Conservation (phyloP, 73 alveolate species). For the Paramecium octaurelia region DNA sequence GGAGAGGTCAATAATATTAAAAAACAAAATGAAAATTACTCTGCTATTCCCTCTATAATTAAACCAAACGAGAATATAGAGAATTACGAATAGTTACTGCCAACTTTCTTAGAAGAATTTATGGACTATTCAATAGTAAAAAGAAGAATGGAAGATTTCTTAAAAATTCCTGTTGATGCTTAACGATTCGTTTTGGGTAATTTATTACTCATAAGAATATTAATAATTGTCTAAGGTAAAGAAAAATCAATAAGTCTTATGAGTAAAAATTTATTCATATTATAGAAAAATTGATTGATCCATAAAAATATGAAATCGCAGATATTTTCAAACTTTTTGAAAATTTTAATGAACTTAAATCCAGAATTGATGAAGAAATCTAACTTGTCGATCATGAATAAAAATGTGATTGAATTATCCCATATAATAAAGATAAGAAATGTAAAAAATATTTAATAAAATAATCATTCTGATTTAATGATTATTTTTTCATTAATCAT, state of each 20-base stretch:
- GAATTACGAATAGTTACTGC: neutral
- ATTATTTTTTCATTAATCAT: no score
- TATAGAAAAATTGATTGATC: constrained; percentile 17
- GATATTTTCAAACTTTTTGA: constrained; percentile 1
- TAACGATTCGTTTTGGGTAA: constrained; percentile 12
- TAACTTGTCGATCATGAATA: neutral
- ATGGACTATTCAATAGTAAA: neutral
- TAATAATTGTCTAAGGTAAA: neutral
- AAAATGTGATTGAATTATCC: no score
- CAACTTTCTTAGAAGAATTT: neutral
- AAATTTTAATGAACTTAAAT: neutral
- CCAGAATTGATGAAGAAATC: neutral
- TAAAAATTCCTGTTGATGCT: neutral
- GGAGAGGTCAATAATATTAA: neutral
- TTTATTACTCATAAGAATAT: neutral
- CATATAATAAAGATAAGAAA: no score
- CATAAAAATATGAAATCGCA: neutral
- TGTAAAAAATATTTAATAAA: no score
- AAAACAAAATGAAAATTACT: neutral
- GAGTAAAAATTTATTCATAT: neutral
- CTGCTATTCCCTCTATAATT: neutral
- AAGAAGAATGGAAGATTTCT: neutral
- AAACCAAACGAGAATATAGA: neutral
- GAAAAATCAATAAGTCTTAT: neutral
- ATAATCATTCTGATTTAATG: no score